These are phyloP conservation scores for Buddleja alternifolia DNA, from an alignment of 257 asterid species.

Conservation along the genomic window DNA sequence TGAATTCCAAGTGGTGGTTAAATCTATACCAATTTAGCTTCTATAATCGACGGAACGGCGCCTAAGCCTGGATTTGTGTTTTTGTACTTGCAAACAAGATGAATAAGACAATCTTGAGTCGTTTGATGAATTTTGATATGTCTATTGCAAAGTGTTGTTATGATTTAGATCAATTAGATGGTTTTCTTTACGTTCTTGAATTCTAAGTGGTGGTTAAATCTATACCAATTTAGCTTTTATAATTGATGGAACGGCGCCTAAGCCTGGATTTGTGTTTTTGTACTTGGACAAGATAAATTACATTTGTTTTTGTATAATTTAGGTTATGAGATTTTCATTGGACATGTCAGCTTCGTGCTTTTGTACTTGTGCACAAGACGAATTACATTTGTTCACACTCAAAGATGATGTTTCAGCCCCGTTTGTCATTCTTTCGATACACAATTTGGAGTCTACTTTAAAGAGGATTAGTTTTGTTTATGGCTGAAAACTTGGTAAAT, in stretches of 20 bases:
- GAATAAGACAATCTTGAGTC: too few species aligned
- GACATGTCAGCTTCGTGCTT: neutral
- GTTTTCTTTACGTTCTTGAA: too few species aligned
- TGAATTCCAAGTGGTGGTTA: too few species aligned
- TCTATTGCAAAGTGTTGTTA: too few species aligned
- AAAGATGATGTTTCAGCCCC: conserved; percentile 7
- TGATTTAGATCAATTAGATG: too few species aligned
- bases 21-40: neutral
- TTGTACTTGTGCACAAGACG: neutral
- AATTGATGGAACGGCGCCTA: conserved; percentile 13
- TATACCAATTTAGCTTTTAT: neutral
- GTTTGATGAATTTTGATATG: too few species aligned
- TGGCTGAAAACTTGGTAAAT: neutral
- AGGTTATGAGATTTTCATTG: neutral
- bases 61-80: neutral
- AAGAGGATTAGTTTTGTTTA: neutral
- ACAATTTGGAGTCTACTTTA: neutral
- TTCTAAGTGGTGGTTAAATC: too few species aligned
- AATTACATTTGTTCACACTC: neutral
- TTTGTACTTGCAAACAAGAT: too few species aligned
- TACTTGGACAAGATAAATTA: too few species aligned
- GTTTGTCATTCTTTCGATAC: conserved; percentile 10
- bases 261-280: neutral
- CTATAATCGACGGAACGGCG: conserved; percentile 3
- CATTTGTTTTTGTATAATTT: neutral